These are phyloP conservation scores for Hygrophorus pudorinus DNA, from an alignment of 768 basidiomycete genomes.

Conservation along the genomic window DNA sequence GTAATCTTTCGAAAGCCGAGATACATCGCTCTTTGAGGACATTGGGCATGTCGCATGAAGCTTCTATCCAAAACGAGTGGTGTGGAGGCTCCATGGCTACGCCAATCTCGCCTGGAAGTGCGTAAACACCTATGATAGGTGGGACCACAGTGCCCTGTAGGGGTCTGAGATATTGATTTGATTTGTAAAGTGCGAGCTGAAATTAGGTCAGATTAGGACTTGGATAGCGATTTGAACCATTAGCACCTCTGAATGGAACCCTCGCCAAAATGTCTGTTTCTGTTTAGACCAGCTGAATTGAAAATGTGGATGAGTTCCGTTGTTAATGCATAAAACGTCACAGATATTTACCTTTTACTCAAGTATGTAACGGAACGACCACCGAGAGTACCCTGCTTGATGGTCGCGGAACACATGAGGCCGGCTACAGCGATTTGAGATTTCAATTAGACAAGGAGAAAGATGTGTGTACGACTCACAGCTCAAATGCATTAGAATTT, in stretches of 20 bases:
- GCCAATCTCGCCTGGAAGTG: slow-evolving; percentile 27
- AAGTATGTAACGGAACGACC: slow-evolving; percentile 7
- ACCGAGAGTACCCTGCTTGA: slow-evolving; percentile 6
- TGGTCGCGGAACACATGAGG: slow-evolving; percentile 3
- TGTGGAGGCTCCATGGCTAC: slow-evolving; percentile 48
- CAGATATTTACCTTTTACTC: slow-evolving; percentile 7
- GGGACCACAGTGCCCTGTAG: slow-evolving; percentile 48
- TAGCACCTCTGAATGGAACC: slow-evolving; percentile 6
- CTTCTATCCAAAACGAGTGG: slow-evolving; percentile 50
- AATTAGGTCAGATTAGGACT: neutral
- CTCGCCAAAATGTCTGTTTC: neutral
- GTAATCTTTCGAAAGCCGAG: slow-evolving; percentile 38
- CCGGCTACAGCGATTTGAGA: neutral
- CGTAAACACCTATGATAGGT: slow-evolving; percentile 38
- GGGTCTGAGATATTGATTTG: slow-evolving; percentile 27
- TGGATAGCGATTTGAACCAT: neutral
- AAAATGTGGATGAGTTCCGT: neutral
- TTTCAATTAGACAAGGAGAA: neutral
- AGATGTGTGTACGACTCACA: slow-evolving; percentile 3
- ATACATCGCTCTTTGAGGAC: slow-evolving; percentile 43
- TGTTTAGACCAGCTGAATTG: slow-evolving; percentile 5
- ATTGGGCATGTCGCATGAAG: slow-evolving; percentile 46
- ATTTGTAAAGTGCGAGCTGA: slow-evolving; percentile 44
- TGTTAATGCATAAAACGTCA: neutral
- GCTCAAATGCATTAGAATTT: slow-evolving; percentile 1